Conservation (phyloP, 768 basidiomycete species). For the Amyloporia xantha region DNA sequence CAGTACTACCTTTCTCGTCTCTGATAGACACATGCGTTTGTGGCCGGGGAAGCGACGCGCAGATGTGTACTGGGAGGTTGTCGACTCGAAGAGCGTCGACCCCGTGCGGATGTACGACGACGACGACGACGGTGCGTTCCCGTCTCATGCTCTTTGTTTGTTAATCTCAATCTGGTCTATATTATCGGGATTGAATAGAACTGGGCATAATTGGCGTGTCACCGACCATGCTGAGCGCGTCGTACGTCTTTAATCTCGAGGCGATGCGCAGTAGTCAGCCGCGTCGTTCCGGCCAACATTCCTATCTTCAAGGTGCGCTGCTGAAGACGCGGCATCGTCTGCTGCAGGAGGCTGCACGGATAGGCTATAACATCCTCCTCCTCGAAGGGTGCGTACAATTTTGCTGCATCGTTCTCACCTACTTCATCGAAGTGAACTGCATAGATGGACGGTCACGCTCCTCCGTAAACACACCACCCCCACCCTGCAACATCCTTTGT, state of each 20-base stretch:
- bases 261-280: not conserved
- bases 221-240: not conserved
- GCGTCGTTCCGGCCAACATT: not conserved
- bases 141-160: no score
- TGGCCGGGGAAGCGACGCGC: not conserved
- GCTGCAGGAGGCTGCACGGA: constrained; percentile 44
- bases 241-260: not conserved
- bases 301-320: constrained; percentile 31
- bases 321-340: constrained; percentile 62
- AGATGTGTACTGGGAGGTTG: constrained; percentile 63
- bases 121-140: constrained; percentile 43
- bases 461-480: constrained; percentile 7
- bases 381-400: constrained; percentile 50
- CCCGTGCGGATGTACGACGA: constrained; percentile 61
- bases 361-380: constrained; percentile 57
- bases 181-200: not conserved
- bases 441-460: constrained; percentile 14
- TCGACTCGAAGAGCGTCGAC: constrained; percentile 56
- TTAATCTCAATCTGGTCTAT: constrained; percentile 2
- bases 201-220: not conserved
- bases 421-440: not conserved
- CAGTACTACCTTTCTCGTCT: no score
- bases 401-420: not conserved
- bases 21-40: not conserved
- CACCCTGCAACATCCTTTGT: constrained; percentile 17